Base-by-base conservation (phyloP, 108 stramenopile species). In the Poteriospumella lacustris region DNA sequence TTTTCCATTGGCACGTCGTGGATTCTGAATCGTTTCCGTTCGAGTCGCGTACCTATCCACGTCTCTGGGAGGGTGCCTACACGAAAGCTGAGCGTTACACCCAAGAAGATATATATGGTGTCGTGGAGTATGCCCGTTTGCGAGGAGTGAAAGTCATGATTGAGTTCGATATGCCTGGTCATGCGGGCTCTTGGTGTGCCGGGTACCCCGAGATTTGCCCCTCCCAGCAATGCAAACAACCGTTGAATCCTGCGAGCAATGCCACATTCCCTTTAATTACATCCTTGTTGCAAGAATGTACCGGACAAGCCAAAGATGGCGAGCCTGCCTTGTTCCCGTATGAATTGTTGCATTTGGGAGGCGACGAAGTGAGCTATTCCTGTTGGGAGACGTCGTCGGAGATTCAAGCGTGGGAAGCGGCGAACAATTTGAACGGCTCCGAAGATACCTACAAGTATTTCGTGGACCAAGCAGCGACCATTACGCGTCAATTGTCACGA, bases 101-200 rank as follows among this genome's bases (percentile, higher is more conserved):
- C 73, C 82, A 39, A 52, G 82, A 62, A 83, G 87, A 91, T 67
- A 73, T 91, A 41, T 73, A 68, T 58, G 62, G 42, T 36, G 64
- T 93, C 15, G 81, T 93, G 0, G 36, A 77, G 29, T 80, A 87
- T 60, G 92, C 89, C 0, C 78, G 81, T 33, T 2, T 58, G 29
- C 84, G 86, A 5, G 90, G 90, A 19, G 86, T 93, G 36, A 82
- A 88, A 1, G 87, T 91, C 58, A 81, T 90, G 1, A 88, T 87
- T 1, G 92, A 93, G 68, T 68, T 90, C 28, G 89, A 93, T 64
- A 68, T 88, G 70, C 91, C 92, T 1, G 92, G 90, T 26, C 92
- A 93, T 79, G 82, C 87, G 0, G 82, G 64, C 0, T 33, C 62
- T 0, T 85, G 81, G 81, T 81, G 81, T 43, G 15, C 1, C 31